phyloP scores from a whole-genome alignment of 495 filamentous ascomycete genomes.

The Usnea hakonensis region DNA sequence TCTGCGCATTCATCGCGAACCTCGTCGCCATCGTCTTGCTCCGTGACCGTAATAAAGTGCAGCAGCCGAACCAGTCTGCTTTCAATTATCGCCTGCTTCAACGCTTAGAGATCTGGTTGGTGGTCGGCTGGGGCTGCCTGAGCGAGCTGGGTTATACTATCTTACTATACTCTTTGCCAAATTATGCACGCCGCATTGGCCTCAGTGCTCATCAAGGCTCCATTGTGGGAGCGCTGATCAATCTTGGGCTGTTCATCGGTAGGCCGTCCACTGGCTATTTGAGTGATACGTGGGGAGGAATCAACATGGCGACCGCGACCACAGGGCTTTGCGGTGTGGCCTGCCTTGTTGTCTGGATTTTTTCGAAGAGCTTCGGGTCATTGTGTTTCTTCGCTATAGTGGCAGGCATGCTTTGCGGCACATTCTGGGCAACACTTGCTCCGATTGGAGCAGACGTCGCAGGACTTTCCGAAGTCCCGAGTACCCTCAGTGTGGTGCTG shows the following conservation, averaged over 20 bases:
- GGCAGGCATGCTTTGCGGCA: slow-evolving; percentile 61
- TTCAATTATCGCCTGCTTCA: slow-evolving; percentile 58
- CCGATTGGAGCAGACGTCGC: slow-evolving; percentile 63
- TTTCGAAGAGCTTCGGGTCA: slow-evolving; percentile 55
- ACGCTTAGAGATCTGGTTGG: slow-evolving; percentile 53
- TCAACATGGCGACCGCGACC: slow-evolving; percentile 62
- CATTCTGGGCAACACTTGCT: slow-evolving; percentile 55
- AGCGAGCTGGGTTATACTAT: slow-evolving; percentile 70
- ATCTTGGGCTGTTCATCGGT: slow-evolving; percentile 61
- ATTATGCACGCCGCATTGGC: slow-evolving; percentile 61
- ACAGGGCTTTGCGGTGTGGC: slow-evolving; percentile 59
- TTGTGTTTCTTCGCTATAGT: slow-evolving; percentile 65
- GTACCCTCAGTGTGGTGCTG: slow-evolving; percentile 66
- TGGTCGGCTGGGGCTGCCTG: slow-evolving; percentile 61
- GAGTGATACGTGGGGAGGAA: slow-evolving; percentile 61
- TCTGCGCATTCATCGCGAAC: slow-evolving; percentile 59
- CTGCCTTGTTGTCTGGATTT: slow-evolving; percentile 67
- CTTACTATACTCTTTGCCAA: slow-evolving; percentile 67
- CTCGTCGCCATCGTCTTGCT: slow-evolving; percentile 53
- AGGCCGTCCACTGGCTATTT: slow-evolving; percentile 66
- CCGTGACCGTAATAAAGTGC: slow-evolving; percentile 59
- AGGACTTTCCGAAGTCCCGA: slow-evolving; percentile 58
- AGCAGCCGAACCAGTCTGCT: slow-evolving; percentile 53
- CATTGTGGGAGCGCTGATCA: slow-evolving; percentile 63
- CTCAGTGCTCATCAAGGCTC: slow-evolving; percentile 60